Conservation (phyloP, 305 asterid genomes). For the Fraxinus baroniana region DNA sequence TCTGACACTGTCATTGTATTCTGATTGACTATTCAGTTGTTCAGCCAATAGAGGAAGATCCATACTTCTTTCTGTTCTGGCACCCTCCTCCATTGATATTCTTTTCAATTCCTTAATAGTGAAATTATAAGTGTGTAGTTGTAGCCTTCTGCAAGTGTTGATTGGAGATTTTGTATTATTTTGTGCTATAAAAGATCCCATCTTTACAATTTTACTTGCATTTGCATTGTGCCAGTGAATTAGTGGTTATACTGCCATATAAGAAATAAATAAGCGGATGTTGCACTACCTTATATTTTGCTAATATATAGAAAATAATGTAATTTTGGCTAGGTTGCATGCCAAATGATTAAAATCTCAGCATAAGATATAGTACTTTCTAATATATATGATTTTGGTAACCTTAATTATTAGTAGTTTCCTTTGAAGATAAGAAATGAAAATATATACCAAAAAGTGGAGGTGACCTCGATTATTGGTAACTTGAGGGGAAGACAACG, state of each 20-base stretch:
- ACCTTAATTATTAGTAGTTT: not conserved
- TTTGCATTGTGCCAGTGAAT: not conserved
- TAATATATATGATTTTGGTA: not conserved
- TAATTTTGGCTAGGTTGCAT: not conserved
- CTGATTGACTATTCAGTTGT: not conserved
- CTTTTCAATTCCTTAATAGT: not conserved
- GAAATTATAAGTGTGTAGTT: not conserved
- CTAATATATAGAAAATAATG: not conserved
- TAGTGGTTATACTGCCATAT: not conserved
- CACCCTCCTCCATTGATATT: not conserved
- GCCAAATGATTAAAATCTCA: not conserved
- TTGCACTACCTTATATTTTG: not conserved
- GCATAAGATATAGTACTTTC: not conserved
- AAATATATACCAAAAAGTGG: not conserved
- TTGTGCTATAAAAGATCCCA: not conserved
- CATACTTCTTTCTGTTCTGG: not conserved
- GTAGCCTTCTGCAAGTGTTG: not conserved
- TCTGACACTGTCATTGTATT: not conserved
- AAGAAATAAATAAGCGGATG: not conserved
- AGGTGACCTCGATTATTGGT: not conserved
- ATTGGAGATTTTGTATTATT: not conserved
- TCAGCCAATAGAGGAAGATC: not conserved
- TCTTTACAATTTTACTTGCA: not conserved
- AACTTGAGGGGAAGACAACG: not conserved
- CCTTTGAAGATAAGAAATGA: not conserved